Conservation (phyloP, 345 rosid species). For the Acer campestre region DNA sequence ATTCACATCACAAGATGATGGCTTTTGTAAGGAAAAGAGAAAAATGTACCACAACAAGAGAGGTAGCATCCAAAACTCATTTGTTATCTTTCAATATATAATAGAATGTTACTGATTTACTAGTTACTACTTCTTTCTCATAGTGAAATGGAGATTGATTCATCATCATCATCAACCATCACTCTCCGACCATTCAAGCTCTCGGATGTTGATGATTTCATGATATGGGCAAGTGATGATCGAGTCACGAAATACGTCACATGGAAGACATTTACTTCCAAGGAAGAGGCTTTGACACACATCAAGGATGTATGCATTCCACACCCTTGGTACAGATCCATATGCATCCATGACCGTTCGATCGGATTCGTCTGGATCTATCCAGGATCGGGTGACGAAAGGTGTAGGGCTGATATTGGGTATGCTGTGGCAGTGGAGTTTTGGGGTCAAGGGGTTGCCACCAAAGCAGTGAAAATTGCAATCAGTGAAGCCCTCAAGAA, state of each 20-base stretch:
- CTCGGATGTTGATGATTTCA: slow-evolving; percentile 8
- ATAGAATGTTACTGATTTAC: no score
- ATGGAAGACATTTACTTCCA: slow-evolving; percentile 39
- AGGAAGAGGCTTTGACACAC: slow-evolving; percentile 40
- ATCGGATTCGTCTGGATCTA: slow-evolving; percentile 43
- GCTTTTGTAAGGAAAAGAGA: no score
- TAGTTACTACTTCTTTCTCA: no score
- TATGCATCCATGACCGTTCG: slow-evolving; percentile 46
- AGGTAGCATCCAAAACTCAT: no score
- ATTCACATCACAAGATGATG: no score
- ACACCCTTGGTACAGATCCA: slow-evolving; percentile 53
- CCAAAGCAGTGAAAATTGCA: slow-evolving; percentile 39
- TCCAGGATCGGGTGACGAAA: slow-evolving; percentile 36
- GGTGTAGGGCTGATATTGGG: slow-evolving; percentile 41
- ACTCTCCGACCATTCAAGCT: slow-evolving; percentile 2
- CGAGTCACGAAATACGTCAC: slow-evolving; percentile 32
- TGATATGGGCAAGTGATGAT: slow-evolving; percentile 31
- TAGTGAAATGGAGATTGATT: no score
- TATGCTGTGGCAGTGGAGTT: slow-evolving; percentile 40
- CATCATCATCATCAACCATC: neutral
- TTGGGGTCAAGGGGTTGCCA: slow-evolving; percentile 54
- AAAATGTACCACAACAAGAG: no score
- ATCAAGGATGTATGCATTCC: slow-evolving; percentile 43
- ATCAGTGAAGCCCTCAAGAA: slow-evolving; percentile 32
- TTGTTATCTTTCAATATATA: no score